Evolutionary conservation across 768 basidiomycete genomes (phyloP), one percentile per base, ranked within the genome.

Genomic region (Agaricus sinodeliciosus): DNA sequence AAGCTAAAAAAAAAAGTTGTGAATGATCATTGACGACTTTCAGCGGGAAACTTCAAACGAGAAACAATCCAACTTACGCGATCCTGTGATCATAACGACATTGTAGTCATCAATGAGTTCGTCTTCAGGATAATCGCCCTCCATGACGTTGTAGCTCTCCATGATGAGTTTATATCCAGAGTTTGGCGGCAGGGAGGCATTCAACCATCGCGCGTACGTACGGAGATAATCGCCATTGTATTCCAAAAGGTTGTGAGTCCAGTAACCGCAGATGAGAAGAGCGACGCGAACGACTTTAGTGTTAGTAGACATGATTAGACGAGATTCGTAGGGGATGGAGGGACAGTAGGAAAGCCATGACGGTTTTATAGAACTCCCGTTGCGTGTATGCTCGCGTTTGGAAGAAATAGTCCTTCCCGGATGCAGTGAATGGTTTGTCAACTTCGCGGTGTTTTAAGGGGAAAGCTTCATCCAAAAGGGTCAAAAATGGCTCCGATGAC

Each of bases 71-170:
- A n/a, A n/a, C 37, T 8, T 22, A 94, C 93, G 82, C 12, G 90
- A 90, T 0, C 94, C 94, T 0, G 86, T 88, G 55, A 94, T 72
- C 52, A 96, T 68, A 22, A 97, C 68, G 0, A 75, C 89, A 53
- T 85, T 78, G 61, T 87, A 91, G 3, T 68, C 63, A 25, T 77
- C 74, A 16, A 84, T 63, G 28, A 65, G 59, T 12, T 69, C 72
- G 16, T 77, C 70, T 0, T 67, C 43, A 0, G 94, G 94, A 56
- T 88, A 90, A 53, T 74, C 70, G 16, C 72, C 57, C 12, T 16
- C 3, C 13, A 80, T 73, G 22, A 92, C 90, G 62, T 94, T 80
- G 64, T 78, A 96, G 12, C 3, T 18, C 6, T 0, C 76, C 67
- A 50, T 89, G 82, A 9, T 94, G 69, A 0, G 62, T 69, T 56